These are phyloP conservation scores for Capsicum baccatum DNA, from an alignment of 257 asterid species.

Conservation along the genomic window DNA sequence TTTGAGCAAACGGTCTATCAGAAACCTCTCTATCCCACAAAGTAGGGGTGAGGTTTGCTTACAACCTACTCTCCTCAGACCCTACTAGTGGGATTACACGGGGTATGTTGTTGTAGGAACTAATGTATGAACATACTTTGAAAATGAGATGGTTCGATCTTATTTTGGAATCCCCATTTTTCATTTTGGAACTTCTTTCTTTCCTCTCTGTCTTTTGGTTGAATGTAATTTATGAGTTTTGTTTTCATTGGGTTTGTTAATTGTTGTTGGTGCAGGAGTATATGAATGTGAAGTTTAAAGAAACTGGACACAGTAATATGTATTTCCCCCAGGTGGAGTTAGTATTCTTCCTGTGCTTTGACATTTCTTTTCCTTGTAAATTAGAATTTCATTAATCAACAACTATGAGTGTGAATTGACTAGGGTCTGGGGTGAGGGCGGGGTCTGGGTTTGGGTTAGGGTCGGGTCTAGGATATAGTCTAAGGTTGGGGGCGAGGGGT, in stretches of 20 bases:
- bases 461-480: no score
- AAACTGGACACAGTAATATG: conserved; percentile 99
- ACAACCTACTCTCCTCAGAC: no score
- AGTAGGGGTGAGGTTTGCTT: no score
- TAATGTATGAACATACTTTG: background rate
- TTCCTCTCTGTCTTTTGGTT: background rate
- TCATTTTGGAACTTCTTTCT: background rate
- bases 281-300: conserved; percentile 93
- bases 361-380: background rate
- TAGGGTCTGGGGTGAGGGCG: no score
- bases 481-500: no score
- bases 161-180: background rate
- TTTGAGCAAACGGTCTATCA: no score
- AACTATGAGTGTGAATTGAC: background rate
- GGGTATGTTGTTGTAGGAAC: no score
- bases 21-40: no score
- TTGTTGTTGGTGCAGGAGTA: conserved; percentile 71
- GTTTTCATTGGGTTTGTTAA: conserved; percentile 21
- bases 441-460: no score
- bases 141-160: background rate
- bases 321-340: conserved; percentile 91
- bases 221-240: conserved; percentile 1
- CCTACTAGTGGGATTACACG: no score
- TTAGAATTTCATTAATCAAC: background rate
- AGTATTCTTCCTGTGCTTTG: background rate